A percentile compares a stretch with the other conserved stretches of the same genome.
phyloP scores from a whole-genome alignment of 2,329 filamentous ascomycete species.

The Chaetomiaceae sp. region DNA sequence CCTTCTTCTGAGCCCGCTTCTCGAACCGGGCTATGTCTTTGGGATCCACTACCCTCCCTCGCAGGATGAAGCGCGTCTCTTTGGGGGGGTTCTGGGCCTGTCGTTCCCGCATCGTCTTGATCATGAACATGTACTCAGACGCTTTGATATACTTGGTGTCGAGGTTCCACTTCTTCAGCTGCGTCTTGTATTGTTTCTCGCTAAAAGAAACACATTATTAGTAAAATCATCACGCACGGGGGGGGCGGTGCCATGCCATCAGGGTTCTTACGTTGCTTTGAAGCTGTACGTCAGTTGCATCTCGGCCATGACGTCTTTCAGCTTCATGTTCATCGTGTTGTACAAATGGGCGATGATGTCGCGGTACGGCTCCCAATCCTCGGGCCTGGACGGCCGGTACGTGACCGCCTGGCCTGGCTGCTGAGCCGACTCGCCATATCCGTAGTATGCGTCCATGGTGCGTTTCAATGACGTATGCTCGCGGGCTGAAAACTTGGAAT shows the following conservation, averaged over 20 bases:
- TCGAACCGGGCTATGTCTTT: conserved; percentile 30
- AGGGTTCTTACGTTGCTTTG: conserved; percentile 30
- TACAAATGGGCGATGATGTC: conserved; percentile 30
- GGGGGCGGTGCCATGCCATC: not conserved
- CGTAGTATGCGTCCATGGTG: conserved; percentile 21
- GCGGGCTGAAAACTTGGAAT: not conserved
- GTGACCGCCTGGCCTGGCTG: conserved; percentile 9
- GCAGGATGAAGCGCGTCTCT: conserved; percentile 28
- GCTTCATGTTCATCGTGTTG: conserved; percentile 32
- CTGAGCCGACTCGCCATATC: conserved; percentile 6
- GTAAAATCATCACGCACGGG: not conserved
- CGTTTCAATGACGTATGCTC: not conserved
- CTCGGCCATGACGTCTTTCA: conserved; percentile 37
- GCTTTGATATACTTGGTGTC: conserved; percentile 34
- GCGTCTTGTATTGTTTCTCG: conserved; percentile 33
- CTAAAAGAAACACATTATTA: conserved; percentile 16
- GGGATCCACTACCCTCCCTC: conserved; percentile 29
- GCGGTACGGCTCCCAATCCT: conserved; percentile 34
- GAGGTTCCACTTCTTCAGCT: conserved; percentile 34
- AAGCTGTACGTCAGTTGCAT: conserved; percentile 31
- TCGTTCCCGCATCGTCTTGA: conserved; percentile 28
- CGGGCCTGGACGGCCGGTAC: conserved; percentile 28
- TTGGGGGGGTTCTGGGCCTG: conserved; percentile 26
- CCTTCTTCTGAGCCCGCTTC: conserved; percentile 29
- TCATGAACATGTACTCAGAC: conserved; percentile 32